phyloP scores from a whole-genome alignment of 306 rosid species.

The Casuarina cunninghamiana region DNA sequence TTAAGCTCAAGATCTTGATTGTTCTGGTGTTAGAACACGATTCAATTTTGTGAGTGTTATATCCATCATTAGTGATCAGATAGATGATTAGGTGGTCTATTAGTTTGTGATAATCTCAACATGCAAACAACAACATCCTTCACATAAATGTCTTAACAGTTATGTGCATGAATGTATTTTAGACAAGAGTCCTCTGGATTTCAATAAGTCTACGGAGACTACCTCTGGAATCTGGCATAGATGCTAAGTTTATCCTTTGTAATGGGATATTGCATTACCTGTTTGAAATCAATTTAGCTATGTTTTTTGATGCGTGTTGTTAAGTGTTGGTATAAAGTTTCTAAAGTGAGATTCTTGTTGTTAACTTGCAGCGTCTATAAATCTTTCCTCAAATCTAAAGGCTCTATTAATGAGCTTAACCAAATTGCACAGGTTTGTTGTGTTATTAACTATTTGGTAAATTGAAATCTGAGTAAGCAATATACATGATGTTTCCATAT shows the following conservation, averaged over 20 bases:
- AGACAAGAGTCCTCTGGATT: background rate
- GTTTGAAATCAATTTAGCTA: conserved; percentile 13
- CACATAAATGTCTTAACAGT: background rate
- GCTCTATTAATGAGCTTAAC: conserved; percentile 82
- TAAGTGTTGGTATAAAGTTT: conserved; percentile 15
- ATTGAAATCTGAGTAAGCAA: conserved; percentile 22
- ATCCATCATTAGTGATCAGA: background rate
- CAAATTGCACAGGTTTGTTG: conserved; percentile 91
- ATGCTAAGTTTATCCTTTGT: background rate
- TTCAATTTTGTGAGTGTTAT: background rate
- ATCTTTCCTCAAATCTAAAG: conserved; percentile 75
- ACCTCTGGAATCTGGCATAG: background rate
- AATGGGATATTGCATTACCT: background rate
- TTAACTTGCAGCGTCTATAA: conserved; percentile 70
- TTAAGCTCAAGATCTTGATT: conserved; percentile 22
- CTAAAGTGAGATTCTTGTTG: conserved; percentile 27
- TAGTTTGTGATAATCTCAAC: conserved; percentile 3
- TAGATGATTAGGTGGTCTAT: background rate
- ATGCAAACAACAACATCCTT: conserved; percentile 2
- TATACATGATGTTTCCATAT: conserved; percentile 23
- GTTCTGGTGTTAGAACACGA: conserved; percentile 4
- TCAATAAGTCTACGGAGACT: background rate
- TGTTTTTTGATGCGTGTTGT: conserved; percentile 20
- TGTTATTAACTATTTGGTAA: conserved; percentile 28
- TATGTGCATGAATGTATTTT: background rate